Base-by-base conservation (phyloP, 352 stramenopile genomes). In the Globisporangium rhizosaccharum region DNA sequence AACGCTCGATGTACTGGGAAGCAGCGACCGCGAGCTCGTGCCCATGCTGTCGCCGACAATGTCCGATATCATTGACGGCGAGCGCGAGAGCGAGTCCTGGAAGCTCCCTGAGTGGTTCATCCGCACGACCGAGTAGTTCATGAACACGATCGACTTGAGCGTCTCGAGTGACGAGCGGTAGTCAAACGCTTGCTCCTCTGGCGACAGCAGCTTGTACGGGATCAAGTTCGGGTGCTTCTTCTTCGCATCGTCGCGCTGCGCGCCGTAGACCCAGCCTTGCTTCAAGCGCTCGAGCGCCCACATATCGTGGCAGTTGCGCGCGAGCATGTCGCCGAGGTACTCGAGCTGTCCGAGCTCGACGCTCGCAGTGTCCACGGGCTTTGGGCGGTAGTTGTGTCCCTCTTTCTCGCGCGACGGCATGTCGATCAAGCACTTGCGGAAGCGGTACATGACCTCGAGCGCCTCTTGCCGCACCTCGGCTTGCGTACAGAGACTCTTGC, bases 391-490 rank as follows among this genome's bases (percentile, higher is more conserved):
- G 53, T 95, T 91, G 65, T 95, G 84, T 4, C 85, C 85, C 66
- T 95, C 85, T 41, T 94, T 92, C 58, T 95, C 85, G 55, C 85
- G 82, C 45, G 84, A 94, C 41, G 85, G 85, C 85, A 95, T 95
- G 53, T 94, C 85, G 20, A 93, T 95, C 14, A 95, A 67, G 58
- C 81, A 92, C 57, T 88, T 91, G 15, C 82, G 80, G 79, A 95
- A 95, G 20, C 85, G 84, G 51, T 90, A 94, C 85, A 94, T 94
- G 51, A 95, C 81, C n/a, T 92, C 75, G 30, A 92, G 62, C 12
- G 85, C 76, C 64, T 93, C 85, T 10, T 82, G 71, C 9, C 75
- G 76, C 45, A 95, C 84, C 67, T 93, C 79, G 0, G 68, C 71
- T 67, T 92, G 82, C 2, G 79, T 87, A 26, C 75, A 87, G 45